A percentile compares a stretch with the other conserved stretches of the same genome.
These are phyloP conservation scores for Sporothrix curviconia DNA, from an alignment of 2,329 filamentous ascomycete genomes.

Conservation along the genomic window DNA sequence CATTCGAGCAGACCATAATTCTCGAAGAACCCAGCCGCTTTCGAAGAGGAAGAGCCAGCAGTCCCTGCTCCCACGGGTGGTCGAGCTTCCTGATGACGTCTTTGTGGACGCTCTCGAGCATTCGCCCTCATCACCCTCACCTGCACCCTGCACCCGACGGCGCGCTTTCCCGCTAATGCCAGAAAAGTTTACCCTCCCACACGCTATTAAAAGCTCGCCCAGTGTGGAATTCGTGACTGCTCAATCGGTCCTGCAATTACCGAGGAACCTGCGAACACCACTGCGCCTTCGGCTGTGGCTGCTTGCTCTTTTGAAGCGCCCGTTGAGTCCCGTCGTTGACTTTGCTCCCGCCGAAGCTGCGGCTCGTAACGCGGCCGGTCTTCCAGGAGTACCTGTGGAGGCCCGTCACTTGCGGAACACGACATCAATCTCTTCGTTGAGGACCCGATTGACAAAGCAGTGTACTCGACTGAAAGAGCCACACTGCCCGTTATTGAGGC, in stretches of 20 bases:
- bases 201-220: too few relatives aligned
- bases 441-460: not conserved
- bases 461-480: not conserved
- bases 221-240: too few relatives aligned
- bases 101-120: not conserved
- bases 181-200: slow-evolving; percentile 16
- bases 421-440: too few relatives aligned
- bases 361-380: too few relatives aligned
- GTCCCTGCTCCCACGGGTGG: slow-evolving; percentile 11
- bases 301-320: too few relatives aligned
- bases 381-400: too few relatives aligned
- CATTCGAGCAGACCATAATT: not conserved
- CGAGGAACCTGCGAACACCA: too few relatives aligned
- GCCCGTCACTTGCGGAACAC: too few relatives aligned
- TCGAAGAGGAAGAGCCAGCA: not conserved
- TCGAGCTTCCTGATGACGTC: slow-evolving; percentile 15
- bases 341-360: not conserved
- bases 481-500: too few relatives aligned
- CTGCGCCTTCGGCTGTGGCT: too few relatives aligned
- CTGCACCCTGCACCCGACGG: slow-evolving; percentile 9
- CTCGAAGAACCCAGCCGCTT: not conserved
- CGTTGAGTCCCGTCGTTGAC: not conserved
- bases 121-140: not conserved
- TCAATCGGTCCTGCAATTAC: too few relatives aligned
- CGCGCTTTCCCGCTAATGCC: slow-evolving; percentile 23